Base-by-base conservation (phyloP, 2,329 filamentous ascomycete genomes). In the Stemphylium beticola region DNA sequence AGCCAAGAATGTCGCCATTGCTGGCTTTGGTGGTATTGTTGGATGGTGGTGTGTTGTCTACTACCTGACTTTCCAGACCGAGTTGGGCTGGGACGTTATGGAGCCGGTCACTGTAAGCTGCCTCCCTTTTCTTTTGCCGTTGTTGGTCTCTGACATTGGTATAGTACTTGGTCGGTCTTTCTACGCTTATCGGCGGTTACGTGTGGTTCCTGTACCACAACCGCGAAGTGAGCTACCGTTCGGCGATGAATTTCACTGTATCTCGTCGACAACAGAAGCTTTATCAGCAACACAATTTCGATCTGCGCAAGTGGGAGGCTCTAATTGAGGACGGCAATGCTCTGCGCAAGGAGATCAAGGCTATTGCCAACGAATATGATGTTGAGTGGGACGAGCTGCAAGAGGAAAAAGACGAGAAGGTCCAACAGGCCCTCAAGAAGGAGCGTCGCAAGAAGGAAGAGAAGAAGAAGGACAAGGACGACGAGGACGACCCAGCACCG, bases 151-250 rank as follows among this genome's bases (percentile, higher is more conserved):
- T 64, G 26, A 57, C 18, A 41, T 12, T 31, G 4, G 2, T 29
- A 15, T 24, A 74, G 31, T 96, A 96, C 70, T 85, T 96, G 14
- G 92, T 90, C 2, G 90, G 92, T n/a, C 81, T 97, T 60, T 86
- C 87, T 0, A 92, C 90, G 11, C 85, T 96, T 68, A 96, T 96
- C 79, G 88, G 88, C 7, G 93, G 92, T 62, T 97, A 97, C 69
- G 81, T 96, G 49, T 97, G 92, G 91, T 96, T 97, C 73, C 79
- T 96, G 11, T 96, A 93, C 76, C 91, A 96, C 78, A 96, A 93
- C 77, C 86, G 90, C 17, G 92, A 96, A 76, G 87, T 96, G 10
- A 91, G 86, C 61, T 96, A 96, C 79, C 88, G 90, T 63, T 88
- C 88, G 2, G 92, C 93, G 24, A 86, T 96, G 78, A 93, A 96